phyloP scores from a whole-genome alignment of 2,329 filamentous ascomycete species.

The Fusarium udum region DNA sequence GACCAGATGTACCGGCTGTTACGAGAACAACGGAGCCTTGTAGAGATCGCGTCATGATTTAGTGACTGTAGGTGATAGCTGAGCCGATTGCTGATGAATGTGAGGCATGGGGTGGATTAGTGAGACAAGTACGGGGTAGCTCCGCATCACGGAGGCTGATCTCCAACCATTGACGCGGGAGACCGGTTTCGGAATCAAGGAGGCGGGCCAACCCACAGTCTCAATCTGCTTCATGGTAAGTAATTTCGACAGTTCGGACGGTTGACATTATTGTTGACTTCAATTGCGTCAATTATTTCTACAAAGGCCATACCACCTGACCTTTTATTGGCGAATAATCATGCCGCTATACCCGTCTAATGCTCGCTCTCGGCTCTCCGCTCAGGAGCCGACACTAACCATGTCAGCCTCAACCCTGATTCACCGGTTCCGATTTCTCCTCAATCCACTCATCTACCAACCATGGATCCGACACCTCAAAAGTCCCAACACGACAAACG shows the following conservation, averaged over 20 bases:
- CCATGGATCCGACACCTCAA: slow-evolving; percentile 13
- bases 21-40: not conserved
- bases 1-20: not conserved
- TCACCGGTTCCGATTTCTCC: slow-evolving; percentile 33
- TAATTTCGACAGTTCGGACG: fast-evolving
- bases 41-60: not conserved
- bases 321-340: fast-evolving
- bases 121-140: not conserved
- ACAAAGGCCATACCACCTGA: too few species aligned
- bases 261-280: fast-evolving
- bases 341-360: not conserved
- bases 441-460: not conserved
- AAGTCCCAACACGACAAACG: slow-evolving; percentile 12
- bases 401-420: not conserved
- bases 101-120: not conserved
- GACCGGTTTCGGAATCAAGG: not conserved
- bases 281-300: not conserved
- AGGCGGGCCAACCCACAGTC: not conserved
- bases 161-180: not conserved
- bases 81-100: not conserved
- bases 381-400: slow-evolving; percentile 23
- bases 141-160: not conserved
- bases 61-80: too few species aligned
- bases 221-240: fast-evolving
- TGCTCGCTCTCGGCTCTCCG: slow-evolving; percentile 1